A percentile compares a stretch with the other conserved stretches of the same genome.
These are phyloP conservation scores for Yamadazyma jaroonii DNA, from an alignment of 1,139 yeast genomes.

Conservation along the genomic window DNA sequence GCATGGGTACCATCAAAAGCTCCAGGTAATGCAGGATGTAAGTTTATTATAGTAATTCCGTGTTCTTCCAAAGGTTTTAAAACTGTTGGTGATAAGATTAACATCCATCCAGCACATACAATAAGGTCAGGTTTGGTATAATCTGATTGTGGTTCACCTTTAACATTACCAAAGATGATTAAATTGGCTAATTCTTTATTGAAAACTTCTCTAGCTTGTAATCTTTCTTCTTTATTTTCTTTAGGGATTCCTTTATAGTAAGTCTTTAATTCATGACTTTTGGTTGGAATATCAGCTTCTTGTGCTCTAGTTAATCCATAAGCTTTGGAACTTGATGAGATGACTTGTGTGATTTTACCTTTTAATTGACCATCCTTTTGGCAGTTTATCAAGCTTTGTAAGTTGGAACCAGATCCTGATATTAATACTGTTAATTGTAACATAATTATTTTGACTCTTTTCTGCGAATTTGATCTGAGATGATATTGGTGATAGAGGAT, in stretches of 20 bases:
- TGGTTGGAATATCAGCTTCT: conserved; percentile 63
- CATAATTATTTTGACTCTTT: conserved; percentile 8
- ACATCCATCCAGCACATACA: conserved; percentile 99
- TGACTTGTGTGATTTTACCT: conserved; percentile 67
- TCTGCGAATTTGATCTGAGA: conserved; percentile 2
- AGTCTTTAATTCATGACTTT: conserved; percentile 65
- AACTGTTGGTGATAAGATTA: conserved; percentile 77
- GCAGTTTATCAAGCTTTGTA: conserved; percentile 91
- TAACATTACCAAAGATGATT: conserved; percentile 48
- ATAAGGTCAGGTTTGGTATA: conserved; percentile 70
- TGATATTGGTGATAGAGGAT: neutral
- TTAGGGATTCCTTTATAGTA: conserved; percentile 77
- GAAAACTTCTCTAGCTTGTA: conserved; percentile 62
- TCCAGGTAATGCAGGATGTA: conserved; percentile 97
- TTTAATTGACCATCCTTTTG: conserved; percentile 36
- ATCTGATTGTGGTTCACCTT: conserved; percentile 22
- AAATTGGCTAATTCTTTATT: conserved; percentile 74
- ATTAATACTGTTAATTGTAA: conserved; percentile 66
- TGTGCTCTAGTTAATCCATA: conserved; percentile 81
- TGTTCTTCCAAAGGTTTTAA: conserved; percentile 61
- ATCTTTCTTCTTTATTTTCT: conserved; percentile 54
- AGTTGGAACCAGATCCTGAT: conserved; percentile 91
- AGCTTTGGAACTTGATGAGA: conserved; percentile 81
- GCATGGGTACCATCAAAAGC: conserved; percentile 97
- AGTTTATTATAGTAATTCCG: conserved; percentile 75